Evolutionary conservation across 2,329 filamentous ascomycete genomes (phyloP).

Genomic region (Xylariaceae sp.): DNA sequence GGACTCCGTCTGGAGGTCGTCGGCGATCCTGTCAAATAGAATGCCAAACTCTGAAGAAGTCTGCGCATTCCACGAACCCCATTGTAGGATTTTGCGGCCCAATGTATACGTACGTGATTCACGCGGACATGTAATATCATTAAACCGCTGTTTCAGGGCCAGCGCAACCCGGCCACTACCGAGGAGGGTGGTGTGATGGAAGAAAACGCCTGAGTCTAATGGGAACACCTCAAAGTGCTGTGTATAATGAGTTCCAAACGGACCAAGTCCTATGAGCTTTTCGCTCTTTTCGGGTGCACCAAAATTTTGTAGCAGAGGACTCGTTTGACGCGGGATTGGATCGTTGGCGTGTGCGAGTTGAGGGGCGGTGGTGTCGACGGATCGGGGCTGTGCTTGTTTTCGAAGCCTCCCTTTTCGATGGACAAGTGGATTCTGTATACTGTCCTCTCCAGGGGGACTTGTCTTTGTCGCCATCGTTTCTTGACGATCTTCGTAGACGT

Average conservation of each 20-base stretch:
- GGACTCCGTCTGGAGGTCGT: constrained; percentile 31
- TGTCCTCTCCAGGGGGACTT: too few relatives aligned
- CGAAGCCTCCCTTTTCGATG: constrained; percentile 22
- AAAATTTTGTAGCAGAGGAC: constrained; percentile 15
- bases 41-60: constrained; percentile 60
- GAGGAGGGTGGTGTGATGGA: constrained; percentile 56
- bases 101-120: constrained; percentile 40
- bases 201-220: constrained; percentile 50
- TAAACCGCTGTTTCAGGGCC: constrained; percentile 23
- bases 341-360: constrained; percentile 51
- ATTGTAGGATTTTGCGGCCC: constrained; percentile 45
- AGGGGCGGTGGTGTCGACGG: constrained; percentile 46
- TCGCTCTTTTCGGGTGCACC: constrained; percentile 15
- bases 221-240: constrained; percentile 61
- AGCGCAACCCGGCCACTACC: constrained; percentile 46
- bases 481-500: constrained; percentile 3
- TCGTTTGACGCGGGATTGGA: constrained; percentile 36
- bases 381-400: constrained; percentile 41
- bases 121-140: constrained; percentile 26
- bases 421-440: not conserved
- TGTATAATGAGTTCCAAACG: constrained; percentile 58
- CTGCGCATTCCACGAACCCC: constrained; percentile 53
- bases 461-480: not conserved
- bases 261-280: constrained; percentile 51
- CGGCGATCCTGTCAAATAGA: constrained; percentile 54